Evolutionary conservation across 495 filamentous ascomycete genomes (phyloP), one percentile per base, ranked within the genome.

Genomic region (Pseudomonodictys pantanalensis): DNA sequence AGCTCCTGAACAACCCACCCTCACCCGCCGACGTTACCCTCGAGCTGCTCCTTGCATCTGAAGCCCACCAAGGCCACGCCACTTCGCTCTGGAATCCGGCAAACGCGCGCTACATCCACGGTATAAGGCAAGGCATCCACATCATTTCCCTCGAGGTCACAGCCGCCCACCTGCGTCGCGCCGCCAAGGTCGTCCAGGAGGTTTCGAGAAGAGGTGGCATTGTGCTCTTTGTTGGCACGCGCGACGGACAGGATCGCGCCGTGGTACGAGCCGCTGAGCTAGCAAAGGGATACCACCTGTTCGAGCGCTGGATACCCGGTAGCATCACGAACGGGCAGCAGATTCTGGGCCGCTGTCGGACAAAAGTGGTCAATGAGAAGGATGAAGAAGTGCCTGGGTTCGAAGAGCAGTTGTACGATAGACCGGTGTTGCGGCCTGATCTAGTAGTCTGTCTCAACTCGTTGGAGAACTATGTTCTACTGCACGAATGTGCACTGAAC

Each of bases 21-120:
- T 72, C 75, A 17, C 85, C 90, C 23, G 76, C 82, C 64, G 86
- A 97, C 62, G 83, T 95, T 44, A 91, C 91, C 54, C 86, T 98
- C 53, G 91, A 96, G 76, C 81, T 95, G 51, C 84, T 98, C 62
- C 86, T 98, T 76, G 92, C 93, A 23, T 85, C 86, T 9, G 90
- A 95, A 71, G 84, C 85, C 26, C 93, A 98, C 77, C 83, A 97
- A 69, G 93, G 93, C 57, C 93, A 97, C 77, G 79, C 86, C 65
- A 93, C 89, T 2, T 90, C 91, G 44, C 83, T 91, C 54, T 98
- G 93, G 93, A 95, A 97, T 76, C 92, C 95, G 12, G 84, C 84
- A 35, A 98, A 97, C 78, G 85, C 89, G 47, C 86, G 90, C 35
- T 97, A 97, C 76, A 97, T 98, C 73, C 92, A 88, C 71, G 93